phyloP scores from a whole-genome alignment of 352 stramenopile genomes.

The Phytophthora tubulina region DNA sequence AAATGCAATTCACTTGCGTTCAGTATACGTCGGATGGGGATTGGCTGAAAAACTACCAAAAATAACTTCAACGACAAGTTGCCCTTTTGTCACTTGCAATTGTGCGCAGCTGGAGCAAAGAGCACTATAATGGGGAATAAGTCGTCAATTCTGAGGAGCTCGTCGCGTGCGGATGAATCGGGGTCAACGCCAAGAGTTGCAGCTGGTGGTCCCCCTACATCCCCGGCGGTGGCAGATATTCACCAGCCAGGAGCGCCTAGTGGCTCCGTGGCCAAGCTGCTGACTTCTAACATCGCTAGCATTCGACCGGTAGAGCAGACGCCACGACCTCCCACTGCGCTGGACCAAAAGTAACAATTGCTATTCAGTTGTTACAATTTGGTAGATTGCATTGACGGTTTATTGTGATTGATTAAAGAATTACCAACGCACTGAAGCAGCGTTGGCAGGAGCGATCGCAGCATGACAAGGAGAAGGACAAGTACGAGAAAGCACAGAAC shows the following conservation, averaged over 20 bases:
- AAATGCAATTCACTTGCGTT: background rate
- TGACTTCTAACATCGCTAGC: slow-evolving; percentile 47
- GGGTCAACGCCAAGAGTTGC: slow-evolving; percentile 17
- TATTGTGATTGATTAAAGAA: slow-evolving; percentile 42
- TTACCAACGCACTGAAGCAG: slow-evolving; percentile 82
- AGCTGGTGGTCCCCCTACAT: slow-evolving; percentile 1
- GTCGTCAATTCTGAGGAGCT: slow-evolving; percentile 64
- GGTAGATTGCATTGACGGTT: slow-evolving; percentile 3
- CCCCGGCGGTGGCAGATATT: slow-evolving; percentile 7
- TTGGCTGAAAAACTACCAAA: slow-evolving; percentile 9
- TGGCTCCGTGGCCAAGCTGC: slow-evolving; percentile 19
- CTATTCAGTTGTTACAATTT: background rate
- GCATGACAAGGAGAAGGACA: slow-evolving; percentile 57
- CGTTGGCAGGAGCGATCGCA: slow-evolving; percentile 66
- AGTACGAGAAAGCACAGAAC: slow-evolving; percentile 38
- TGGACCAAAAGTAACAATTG: slow-evolving; percentile 74
- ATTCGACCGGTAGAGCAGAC: slow-evolving; percentile 61
- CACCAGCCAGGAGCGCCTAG: slow-evolving; percentile 25
- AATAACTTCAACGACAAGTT: slow-evolving; percentile 37
- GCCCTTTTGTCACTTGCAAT: background rate
- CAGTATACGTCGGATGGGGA: background rate
- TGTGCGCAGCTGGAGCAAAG: background rate
- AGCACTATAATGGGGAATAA: slow-evolving; percentile 63
- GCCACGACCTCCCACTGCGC: slow-evolving; percentile 41
- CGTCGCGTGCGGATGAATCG: slow-evolving; percentile 34